Evolutionary conservation across 148 eudicot genomes (phyloP), one percentile per base, ranked within the genome.

Genomic region (Nepenthes mirabilis): DNA sequence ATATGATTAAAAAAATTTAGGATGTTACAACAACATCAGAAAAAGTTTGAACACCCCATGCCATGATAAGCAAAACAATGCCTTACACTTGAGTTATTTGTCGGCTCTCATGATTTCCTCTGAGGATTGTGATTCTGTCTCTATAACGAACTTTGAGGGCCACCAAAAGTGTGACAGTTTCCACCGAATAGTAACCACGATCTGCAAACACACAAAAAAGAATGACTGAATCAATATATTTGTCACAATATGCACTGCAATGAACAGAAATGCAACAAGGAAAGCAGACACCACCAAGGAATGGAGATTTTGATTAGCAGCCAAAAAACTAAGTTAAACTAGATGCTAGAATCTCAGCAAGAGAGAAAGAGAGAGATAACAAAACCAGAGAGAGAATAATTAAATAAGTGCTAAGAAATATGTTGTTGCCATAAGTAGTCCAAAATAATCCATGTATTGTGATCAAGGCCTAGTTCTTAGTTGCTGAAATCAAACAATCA

Each of bases 51-150:
- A n/a, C 12, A 49, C 5, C 14, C 36, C 12, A 13, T 33, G 23
- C 23, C 23, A 23, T 23, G 23, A 40, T 55, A 64, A 40, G 11
- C 1, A 12, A 61, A 12, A 23, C 23, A 37, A 43, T 13, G 63
- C 33, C 72, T 67, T 63, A 73, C 76, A 73, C 72, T 73, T 73
- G 76, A 62, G 72, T 72, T 8, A 72, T 72, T 53, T 72, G 75
- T 48, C 71, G 67, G 49, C 75, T 72, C 49, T 72, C 75, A 54
- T 73, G 76, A 59, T 73, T 73, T 32, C 76, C 76, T 68, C 76
- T 67, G 50, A 73, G 76, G 52, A 73, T 73, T 43, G 72, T 68
- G 59, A 73, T 57, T 64, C 72, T 73, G 54, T 73, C 76, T 58
- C 68, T 67, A 55, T 73, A 73, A 52, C 76, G 72, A 52, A 73